Evolutionary conservation across 192 early-diverging fungal genomes (phyloP).

Genomic region (Coemansia sp.): DNA sequence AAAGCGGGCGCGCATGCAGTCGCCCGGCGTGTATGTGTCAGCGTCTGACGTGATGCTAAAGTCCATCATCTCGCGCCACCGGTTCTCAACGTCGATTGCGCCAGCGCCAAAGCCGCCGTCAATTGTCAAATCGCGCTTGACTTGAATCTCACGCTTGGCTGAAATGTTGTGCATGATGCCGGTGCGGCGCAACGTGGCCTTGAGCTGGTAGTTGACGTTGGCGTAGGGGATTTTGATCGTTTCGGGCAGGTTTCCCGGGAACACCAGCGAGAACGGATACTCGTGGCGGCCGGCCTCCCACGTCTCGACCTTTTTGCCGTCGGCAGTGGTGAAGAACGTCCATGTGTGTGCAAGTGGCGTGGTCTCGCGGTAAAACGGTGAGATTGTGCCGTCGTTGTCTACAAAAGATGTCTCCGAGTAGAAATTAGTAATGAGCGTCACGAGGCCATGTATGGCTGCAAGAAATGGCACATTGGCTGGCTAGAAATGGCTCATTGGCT

Average conservation of each 20-base stretch:
- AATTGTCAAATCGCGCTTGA: conserved; percentile 48
- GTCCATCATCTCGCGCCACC: conserved; percentile 51
- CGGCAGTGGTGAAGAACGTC: conserved; percentile 41
- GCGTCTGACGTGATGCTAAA: conserved; percentile 34
- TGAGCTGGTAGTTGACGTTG: conserved; percentile 44
- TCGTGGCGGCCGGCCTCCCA: conserved; percentile 48
- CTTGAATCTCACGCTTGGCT: conserved; percentile 22
- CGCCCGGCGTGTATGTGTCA: conserved; percentile 47
- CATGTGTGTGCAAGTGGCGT: conserved; percentile 43
- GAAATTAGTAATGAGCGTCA: conserved; percentile 6
- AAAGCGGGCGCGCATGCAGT: conserved; percentile 28
- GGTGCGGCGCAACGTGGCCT: conserved; percentile 44
- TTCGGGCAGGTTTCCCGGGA: conserved; percentile 48
- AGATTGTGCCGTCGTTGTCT: conserved; percentile 43
- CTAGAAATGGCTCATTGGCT: not conserved
- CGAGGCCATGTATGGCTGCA: not conserved
- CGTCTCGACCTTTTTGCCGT: conserved; percentile 45
- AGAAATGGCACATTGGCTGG: not conserved
- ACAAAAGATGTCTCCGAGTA: conserved; percentile 14
- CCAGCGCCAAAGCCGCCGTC: conserved; percentile 50
- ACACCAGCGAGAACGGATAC: conserved; percentile 48
- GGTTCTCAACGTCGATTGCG: conserved; percentile 47
- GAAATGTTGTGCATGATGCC: conserved; percentile 41
- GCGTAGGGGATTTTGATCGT: conserved; percentile 48
- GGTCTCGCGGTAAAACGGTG: conserved; percentile 46